These are phyloP conservation scores for Cyclostephanos invisitatus DNA, from an alignment of 108 stramenopile genomes.

Conservation along the genomic window DNA sequence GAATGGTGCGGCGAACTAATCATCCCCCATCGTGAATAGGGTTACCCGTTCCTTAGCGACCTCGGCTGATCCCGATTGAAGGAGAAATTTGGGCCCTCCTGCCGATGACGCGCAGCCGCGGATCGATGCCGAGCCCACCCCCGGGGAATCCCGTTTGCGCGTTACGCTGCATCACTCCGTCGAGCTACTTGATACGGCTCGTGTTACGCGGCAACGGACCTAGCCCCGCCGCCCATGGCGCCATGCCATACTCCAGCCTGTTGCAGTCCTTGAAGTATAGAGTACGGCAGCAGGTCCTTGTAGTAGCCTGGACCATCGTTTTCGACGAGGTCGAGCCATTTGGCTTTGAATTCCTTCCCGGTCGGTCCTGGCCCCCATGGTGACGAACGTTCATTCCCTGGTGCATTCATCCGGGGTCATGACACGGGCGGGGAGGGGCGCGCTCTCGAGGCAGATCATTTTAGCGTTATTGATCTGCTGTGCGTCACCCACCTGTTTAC, in stretches of 20 bases:
- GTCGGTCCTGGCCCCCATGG: constrained; percentile 97
- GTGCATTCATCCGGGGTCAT: constrained; percentile 75
- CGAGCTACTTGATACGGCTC: constrained; percentile 63
- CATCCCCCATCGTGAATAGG: constrained; percentile 49
- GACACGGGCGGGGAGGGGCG: constrained; percentile 72
- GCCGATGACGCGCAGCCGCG: constrained; percentile 89
- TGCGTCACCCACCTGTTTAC: constrained; percentile 89
- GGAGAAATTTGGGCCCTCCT: constrained; percentile 63
- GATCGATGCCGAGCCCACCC: constrained; percentile 87
- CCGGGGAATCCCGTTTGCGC: constrained; percentile 62
- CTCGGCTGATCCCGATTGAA: constrained; percentile 44
- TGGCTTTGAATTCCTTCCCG: constrained; percentile 90
- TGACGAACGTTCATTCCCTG: constrained; percentile 80
- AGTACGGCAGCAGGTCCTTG: constrained; percentile 74
- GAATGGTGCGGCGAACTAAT: constrained; percentile 84
- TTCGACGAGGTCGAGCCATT: constrained; percentile 93
- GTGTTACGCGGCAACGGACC: constrained; percentile 86
- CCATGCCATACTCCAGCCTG: constrained; percentile 79
- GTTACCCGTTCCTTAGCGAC: constrained; percentile 65
- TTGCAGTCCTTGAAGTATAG: constrained; percentile 80
- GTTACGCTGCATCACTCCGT: constrained; percentile 57
- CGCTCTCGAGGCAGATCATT: constrained; percentile 94
- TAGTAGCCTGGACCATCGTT: constrained; percentile 91
- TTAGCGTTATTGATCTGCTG: constrained; percentile 81
- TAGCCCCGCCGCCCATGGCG: constrained; percentile 97